Evolutionary conservation across 2,329 filamentous ascomycete species (phyloP).

Genomic region (Pezicula carpinea): DNA sequence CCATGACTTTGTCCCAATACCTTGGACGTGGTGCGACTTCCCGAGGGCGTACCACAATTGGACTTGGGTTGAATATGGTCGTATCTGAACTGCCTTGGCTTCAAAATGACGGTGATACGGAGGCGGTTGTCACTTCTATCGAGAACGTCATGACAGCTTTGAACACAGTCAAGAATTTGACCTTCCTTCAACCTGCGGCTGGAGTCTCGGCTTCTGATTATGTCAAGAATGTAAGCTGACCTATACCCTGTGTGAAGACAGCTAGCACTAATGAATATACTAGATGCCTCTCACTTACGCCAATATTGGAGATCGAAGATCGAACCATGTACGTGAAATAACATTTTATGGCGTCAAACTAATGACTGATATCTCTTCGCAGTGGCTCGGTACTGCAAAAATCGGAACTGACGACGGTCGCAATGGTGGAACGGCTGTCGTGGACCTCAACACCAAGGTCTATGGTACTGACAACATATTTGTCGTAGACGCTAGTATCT

Average conservation of each 20-base stretch:
- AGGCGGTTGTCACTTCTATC: constrained; percentile 60
- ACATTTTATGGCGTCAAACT: too few relatives aligned
- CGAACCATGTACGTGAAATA: constrained; percentile 25
- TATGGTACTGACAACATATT: constrained; percentile 66
- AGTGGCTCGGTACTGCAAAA: constrained; percentile 54
- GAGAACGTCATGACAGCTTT: constrained; percentile 54
- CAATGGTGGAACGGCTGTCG: constrained; percentile 53
- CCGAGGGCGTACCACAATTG: constrained; percentile 57
- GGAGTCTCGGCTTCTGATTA: constrained; percentile 50
- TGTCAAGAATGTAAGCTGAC: constrained; percentile 41
- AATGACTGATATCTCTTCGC: too few relatives aligned
- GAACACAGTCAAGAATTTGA: constrained; percentile 47
- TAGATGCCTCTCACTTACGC: constrained; percentile 22
- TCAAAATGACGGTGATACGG: constrained; percentile 42
- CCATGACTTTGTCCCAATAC: constrained; percentile 54
- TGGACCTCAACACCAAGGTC: constrained; percentile 58
- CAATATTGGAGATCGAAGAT: constrained; percentile 23
- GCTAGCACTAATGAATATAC: not conserved
- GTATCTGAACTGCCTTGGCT: constrained; percentile 58
- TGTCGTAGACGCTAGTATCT: constrained; percentile 64
- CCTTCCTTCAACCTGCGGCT: constrained; percentile 49
- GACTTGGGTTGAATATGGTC: constrained; percentile 49
- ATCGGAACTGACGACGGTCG: constrained; percentile 45
- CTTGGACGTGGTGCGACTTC: constrained; percentile 61
- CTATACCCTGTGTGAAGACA: not conserved